phyloP scores from a whole-genome alignment of 257 asterid genomes.

The Salvia hispanica region DNA sequence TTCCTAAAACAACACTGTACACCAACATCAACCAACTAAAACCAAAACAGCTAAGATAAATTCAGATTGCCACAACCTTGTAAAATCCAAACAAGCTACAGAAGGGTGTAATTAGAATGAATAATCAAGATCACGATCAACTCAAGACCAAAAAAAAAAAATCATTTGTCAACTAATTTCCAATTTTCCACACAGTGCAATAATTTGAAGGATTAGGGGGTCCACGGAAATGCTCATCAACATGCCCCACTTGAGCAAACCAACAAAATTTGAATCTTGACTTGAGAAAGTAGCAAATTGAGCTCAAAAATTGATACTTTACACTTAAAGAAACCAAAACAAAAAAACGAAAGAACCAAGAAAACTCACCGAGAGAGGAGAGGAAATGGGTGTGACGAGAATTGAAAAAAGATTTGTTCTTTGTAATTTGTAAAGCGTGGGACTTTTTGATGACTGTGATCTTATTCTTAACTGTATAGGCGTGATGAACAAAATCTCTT shows the following conservation, averaged over 20 bases:
- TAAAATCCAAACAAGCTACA: conserved; percentile 1
- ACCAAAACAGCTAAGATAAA: neutral
- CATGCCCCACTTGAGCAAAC: conserved; percentile 34
- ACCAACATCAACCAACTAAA: conserved; percentile 18
- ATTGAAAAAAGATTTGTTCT: neutral
- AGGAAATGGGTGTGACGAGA: conserved; percentile 21
- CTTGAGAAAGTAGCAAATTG: conserved; percentile 30
- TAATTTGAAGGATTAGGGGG: neutral
- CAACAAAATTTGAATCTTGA: conserved; percentile 38
- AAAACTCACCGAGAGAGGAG: conserved; percentile 12
- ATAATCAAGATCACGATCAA: conserved; percentile 23
- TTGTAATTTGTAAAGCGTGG: conserved; percentile 23
- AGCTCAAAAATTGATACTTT: conserved; percentile 26
- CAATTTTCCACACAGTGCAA: conserved; percentile 17
- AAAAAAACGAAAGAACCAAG: neutral
- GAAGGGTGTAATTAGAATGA: conserved; percentile 1
- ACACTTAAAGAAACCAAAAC: neutral
- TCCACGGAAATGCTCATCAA: conserved; percentile 18
- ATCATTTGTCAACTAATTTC: conserved; percentile 9
- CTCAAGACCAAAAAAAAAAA: conserved; percentile 23
- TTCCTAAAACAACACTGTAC: neutral
- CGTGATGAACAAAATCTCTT: conserved; percentile 25
- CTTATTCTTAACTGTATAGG: conserved; percentile 15
- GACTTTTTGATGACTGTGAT: conserved; percentile 29
- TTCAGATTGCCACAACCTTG: conserved; percentile 18